These are phyloP conservation scores for Phoma sp. DNA, from an alignment of 2,329 filamentous ascomycete species.

Conservation along the genomic window DNA sequence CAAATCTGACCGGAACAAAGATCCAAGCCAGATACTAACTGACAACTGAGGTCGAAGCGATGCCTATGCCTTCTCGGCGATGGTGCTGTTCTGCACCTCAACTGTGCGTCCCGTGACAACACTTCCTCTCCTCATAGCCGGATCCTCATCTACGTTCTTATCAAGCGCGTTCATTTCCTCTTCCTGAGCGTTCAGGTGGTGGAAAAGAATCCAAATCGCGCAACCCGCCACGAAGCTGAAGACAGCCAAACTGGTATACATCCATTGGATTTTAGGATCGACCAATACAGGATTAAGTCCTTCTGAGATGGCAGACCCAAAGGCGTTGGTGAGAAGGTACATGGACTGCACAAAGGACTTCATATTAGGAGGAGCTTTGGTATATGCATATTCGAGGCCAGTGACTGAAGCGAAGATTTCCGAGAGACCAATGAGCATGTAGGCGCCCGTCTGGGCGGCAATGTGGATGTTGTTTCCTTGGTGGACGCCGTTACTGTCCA, in stretches of 20 bases:
- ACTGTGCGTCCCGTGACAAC: not conserved
- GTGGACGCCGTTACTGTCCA: constrained; percentile 33
- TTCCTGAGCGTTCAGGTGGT: constrained; percentile 46
- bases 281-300: constrained; percentile 67
- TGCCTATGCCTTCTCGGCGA: not conserved
- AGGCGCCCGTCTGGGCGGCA: constrained; percentile 54
- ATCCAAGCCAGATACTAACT: not conserved
- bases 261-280: constrained; percentile 71
- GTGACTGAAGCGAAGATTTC: constrained; percentile 58
- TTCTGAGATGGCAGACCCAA: constrained; percentile 67
- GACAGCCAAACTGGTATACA: constrained; percentile 53
- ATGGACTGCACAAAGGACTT: constrained; percentile 60
- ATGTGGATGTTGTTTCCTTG: constrained; percentile 53
- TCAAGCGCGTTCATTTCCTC: constrained; percentile 48
- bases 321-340: constrained; percentile 66
- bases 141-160: constrained; percentile 22
- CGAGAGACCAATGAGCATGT: constrained; percentile 56
- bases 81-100: not conserved
- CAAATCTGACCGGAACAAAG: not conserved
- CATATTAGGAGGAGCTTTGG: constrained; percentile 56
- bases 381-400: constrained; percentile 57
- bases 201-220: constrained; percentile 48
- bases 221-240: constrained; percentile 40
- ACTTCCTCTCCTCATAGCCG: not conserved
- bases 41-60: not conserved